Conservation (phyloP, 805 yeast species). For the Teunomyces cretensis region DNA sequence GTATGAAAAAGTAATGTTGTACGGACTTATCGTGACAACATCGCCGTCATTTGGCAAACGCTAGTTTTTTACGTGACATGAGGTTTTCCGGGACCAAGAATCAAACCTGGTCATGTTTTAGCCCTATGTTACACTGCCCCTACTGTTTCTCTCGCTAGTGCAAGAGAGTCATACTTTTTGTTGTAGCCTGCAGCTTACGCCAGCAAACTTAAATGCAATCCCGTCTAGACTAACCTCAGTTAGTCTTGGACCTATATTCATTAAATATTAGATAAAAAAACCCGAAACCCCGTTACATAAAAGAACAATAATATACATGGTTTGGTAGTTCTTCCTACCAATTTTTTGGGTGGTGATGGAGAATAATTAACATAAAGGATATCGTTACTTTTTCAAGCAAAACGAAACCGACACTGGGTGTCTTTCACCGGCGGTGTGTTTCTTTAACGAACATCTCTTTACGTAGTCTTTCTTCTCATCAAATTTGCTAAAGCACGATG, state of each 20-base stretch:
- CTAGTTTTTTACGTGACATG: no score
- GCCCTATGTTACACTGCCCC: no score
- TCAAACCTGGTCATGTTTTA: no score
- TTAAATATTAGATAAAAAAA: constrained; percentile 3
- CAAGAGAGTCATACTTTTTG: background rate
- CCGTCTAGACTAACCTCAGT: background rate
- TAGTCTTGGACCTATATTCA: constrained; percentile 4
- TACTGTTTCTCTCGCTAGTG: no score
- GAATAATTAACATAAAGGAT: background rate
- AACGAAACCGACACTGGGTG: constrained; percentile 32
- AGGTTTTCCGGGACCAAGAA: no score
- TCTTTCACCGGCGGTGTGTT: constrained; percentile 5
- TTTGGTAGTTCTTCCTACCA: background rate
- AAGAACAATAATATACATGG: constrained; percentile 3
- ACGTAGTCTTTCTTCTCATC: constrained; percentile 47
- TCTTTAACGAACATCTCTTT: constrained; percentile 38
- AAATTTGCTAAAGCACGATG: constrained; percentile 22
- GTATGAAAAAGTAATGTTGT: background rate
- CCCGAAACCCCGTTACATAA: background rate
- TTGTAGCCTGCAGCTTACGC: background rate
- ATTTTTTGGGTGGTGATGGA: constrained; percentile 1
- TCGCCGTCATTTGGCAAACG: no score
- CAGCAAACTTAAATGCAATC: background rate
- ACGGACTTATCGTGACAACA: no score
- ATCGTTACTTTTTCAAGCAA: constrained; percentile 34